Base-by-base conservation (phyloP, 352 stramenopile species). In the Pythium chondricola region DNA sequence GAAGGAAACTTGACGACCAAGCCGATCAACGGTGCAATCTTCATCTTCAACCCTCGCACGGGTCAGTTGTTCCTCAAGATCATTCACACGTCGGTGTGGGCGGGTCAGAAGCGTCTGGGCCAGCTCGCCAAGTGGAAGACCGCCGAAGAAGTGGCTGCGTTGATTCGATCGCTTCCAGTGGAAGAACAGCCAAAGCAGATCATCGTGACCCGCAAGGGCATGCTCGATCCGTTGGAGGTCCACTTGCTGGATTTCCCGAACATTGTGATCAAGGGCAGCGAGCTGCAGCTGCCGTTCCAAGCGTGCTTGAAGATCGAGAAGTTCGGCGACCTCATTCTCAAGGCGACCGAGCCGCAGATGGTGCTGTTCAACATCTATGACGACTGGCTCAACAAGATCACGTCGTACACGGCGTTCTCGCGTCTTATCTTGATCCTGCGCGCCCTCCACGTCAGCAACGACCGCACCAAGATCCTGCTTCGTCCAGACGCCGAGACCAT, bases 71-170 rank as follows among this genome's bases (percentile, higher is more conserved):
- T 99, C 75, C 71, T 99, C 17, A 99, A 99, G 79, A 99, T 99
- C 52, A 99, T 99, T 52, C 97, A 99, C 81, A 99, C 97, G 17
- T 98, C 89, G 46, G 96, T 99, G 47, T 99, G 97, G 97, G 96
- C 96, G 25, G 97, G 97, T 7, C 97, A 99, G 67, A 99, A 99
- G 66, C 97, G 97, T 65, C 81, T 99, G 26, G 97, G 95, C 0
- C 96, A 99, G 77, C 78, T 99, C 25, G 97, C 97, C 0, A 99
- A 99, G 68, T 99, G 97, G 97, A 99, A 99, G 71, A 99, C 97
- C 7, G 96, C 97, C 0, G 97, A 99, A 86, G 97, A 99, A 96
- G 96, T 99, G 32, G 96, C 97, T 6, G 97, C 96, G 22, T 65
- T 99, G 5, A 99, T 99, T 76, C 94, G 96, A 14, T 99, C 95